These are phyloP conservation scores for Yarrowia hollandica DNA, from an alignment of 805 yeast species.

Conservation along the genomic window DNA sequence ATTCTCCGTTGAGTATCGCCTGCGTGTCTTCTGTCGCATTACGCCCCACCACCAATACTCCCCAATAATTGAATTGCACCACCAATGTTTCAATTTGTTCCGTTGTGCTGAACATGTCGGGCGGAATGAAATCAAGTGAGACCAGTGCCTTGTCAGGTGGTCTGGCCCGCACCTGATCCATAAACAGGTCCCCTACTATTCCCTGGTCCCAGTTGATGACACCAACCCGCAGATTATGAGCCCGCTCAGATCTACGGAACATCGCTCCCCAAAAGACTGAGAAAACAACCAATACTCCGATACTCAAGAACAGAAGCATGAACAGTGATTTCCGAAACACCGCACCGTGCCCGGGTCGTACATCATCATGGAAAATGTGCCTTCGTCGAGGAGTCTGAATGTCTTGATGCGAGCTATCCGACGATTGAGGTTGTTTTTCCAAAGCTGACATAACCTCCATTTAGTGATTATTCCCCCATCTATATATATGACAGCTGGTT, in stretches of 20 bases:
- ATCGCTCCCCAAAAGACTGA: constrained; percentile 55
- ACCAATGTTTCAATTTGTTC: constrained; percentile 7
- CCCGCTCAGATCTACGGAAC: constrained; percentile 40
- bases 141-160: background rate
- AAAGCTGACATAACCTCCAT: background rate
- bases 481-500: background rate
- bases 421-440: background rate
- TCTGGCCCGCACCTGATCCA: background rate
- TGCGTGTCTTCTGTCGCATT: background rate
- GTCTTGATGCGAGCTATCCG: background rate
- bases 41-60: background rate
- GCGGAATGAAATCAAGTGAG: background rate
- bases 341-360: background rate
- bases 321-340: background rate
- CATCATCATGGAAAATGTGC: background rate
- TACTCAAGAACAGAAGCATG: background rate
- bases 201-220: constrained; percentile 45
- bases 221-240: constrained; percentile 44
- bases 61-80: constrained; percentile 17
- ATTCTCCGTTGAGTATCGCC: background rate
- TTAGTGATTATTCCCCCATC: background rate
- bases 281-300: constrained; percentile 40
- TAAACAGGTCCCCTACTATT: constrained; percentile 27
- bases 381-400: background rate
- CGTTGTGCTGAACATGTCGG: background rate